Base-by-base conservation (phyloP, 495 filamentous ascomycete genomes). In the Pseudoneurospora amorphoporcata region DNA sequence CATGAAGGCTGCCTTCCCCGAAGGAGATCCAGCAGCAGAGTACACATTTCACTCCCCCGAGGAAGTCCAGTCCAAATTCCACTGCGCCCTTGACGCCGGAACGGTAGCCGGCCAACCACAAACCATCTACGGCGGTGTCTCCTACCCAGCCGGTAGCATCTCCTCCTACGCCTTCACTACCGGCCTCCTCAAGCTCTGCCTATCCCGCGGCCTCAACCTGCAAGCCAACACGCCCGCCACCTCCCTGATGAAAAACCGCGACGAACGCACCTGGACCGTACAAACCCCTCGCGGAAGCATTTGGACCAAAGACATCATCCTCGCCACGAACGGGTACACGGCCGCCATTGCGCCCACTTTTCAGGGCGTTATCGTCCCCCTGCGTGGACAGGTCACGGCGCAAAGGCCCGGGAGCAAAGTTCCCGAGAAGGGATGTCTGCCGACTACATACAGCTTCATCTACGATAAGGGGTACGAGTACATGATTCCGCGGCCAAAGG, bases 321-420 rank as follows among this genome's bases (percentile, higher is more conserved):
- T 92, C 68, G 92, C 91, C 37, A 93, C 90, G 39, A 94, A 94
- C 72, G 92, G 88, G 32, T 93, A 92, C 75, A 89, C 90, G 3
- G 86, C 89, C 2, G 82, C 81, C 17, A 79, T 93, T 14, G 82
- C 87, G 47, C 84, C 86, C 5, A 58, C 39, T 23, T 87, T 92
- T 69, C 84, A 86, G 71, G 85, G 86, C n/a, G 75, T 85, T 19
- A 88, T 93, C 68, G 86, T 92, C 4, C 91, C 91, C 2, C 78
- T 92, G 19, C 85, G 90, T 37, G 89, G 89, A n/a, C 90, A 91
- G 73, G 87, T 93, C 68, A 87, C 87, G 0, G 88, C 89, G 8
- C 91, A 90, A 61, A 78, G 86, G 5, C 87, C 87, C 4, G 89
- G 88, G 0, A 47, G 37, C 19, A 76, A 71, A 5, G 76, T 89